Conservation (phyloP, 2,329 filamentous ascomycete species). For the Alternaria tenuissima region DNA sequence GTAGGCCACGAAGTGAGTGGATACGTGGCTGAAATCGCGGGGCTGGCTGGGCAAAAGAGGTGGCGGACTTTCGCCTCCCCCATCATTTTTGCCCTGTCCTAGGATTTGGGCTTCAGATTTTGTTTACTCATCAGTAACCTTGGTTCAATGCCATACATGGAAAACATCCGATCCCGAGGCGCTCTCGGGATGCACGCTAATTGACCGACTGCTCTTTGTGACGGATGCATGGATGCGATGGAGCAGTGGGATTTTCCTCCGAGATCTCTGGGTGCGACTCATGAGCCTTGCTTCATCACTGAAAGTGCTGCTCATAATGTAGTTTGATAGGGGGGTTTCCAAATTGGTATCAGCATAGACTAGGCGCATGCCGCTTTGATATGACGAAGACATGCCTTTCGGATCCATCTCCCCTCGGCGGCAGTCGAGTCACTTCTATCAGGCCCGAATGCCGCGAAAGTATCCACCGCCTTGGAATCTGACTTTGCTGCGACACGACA, state of each 20-base stretch:
- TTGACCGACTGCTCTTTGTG: background rate
- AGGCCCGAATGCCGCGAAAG: background rate
- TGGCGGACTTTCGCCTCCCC: background rate
- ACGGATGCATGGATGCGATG: background rate
- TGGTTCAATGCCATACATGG: background rate
- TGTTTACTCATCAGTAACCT: background rate
- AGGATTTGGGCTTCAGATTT: background rate
- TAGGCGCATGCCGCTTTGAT: background rate
- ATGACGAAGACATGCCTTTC: background rate
- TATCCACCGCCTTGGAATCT: constrained; percentile 2
- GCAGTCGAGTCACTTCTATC: background rate
- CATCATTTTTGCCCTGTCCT: background rate
- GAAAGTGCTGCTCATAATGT: background rate
- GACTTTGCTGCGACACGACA: constrained; percentile 1
- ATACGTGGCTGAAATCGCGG: constrained; percentile 2
- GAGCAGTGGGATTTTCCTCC: background rate
- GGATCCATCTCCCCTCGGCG: background rate
- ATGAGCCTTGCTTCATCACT: background rate
- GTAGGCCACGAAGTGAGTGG: background rate
- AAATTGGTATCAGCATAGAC: background rate
- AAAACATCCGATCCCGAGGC: background rate
- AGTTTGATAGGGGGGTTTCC: background rate
- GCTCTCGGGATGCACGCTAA: background rate
- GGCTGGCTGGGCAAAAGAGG: background rate
- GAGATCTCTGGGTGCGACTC: background rate